Evolutionary conservation across 1,284 basidiomycete species (phyloP), one percentile per base, ranked within the genome.

Genomic region (Ustilago bromivora): DNA sequence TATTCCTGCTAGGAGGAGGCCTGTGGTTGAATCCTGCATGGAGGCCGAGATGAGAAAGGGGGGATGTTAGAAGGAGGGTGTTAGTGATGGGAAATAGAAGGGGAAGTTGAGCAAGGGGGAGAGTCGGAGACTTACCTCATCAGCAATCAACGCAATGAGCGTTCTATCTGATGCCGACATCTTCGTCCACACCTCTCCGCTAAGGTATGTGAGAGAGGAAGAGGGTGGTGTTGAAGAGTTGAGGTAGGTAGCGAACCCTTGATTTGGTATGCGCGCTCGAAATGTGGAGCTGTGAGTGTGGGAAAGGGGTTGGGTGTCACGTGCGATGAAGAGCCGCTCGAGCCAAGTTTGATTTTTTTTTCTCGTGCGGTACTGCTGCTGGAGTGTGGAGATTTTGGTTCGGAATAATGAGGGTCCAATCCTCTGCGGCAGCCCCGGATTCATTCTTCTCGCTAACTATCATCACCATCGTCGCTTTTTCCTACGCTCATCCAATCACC

Each of bases 1-100:
- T 51, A 85, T 80, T 5, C 84, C 84, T 3, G 84, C 84, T 15
- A 86, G 78, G n/a, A 86, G 76, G 15, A 86, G 78, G 4, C 84
- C 84, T 7, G 84, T 86, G 8, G 84, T 84, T 34, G 83, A 80
- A 66, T 86, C 84, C 83, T 83, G 38, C 31, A 12, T 15, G 2
- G 5, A 34, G 35, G 13, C 15, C 0, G 28, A 13, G 43, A 19
- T 46, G 11, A 46, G 43, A 15, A 17, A 17, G 1, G 19, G 17
- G 11, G 4, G 7, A 53, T 12, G 35, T n/a, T n/a, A 46, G 35
- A 7, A 49, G n/a, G n/a, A 2, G 23, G 23, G 2, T 28, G 23
- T 12, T 35, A 43, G 17, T 10, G 12, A 46, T 28, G 12, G 40
- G 15, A 23, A 46, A 12, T 34, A 19, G 43, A 35, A 31, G 49